Evolutionary conservation across 2,329 filamentous ascomycete species (phyloP), one percentile per base, ranked within the genome.

Genomic region (Fusarium sp.): DNA sequence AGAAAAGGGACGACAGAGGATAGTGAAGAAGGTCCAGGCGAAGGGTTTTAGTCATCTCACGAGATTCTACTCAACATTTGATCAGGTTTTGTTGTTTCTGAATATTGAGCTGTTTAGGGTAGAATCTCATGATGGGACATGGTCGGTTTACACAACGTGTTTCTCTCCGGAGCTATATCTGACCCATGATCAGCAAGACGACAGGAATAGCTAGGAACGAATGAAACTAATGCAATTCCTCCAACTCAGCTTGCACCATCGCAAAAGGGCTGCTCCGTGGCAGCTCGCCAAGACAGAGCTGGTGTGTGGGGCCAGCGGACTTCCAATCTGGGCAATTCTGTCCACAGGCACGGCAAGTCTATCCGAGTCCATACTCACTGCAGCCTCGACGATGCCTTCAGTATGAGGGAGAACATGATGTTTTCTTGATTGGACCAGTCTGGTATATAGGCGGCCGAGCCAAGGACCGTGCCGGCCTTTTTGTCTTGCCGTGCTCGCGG

Each of bases 11-110:
- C 38, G 60, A 47, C 42, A 27, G 31, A 36, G 16, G 40, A 8
- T 18, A 31, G n/a, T 14, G 45, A 20, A 67, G 72, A 74, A 75
- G 72, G 72, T 75, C 72, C 72, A 74, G 65, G 65, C 72, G 72
- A 75, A 52, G 25, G 50, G 71, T n/a, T 68, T 74, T 64, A 74
- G 71, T 74, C 68, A 74, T 7, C 45, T 63, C 45, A 33, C 25
- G 31, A 63, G 60, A 63, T 52, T 52, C 18, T 52, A 29, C 42
- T 47, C 47, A 29, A 27, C 9, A 25, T 10, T 47, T 47, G 18
- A 54, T 31, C 47, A 54, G 20, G 27, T 31, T 31, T 13, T 54
- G 9, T 11, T 52, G 20, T 54, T n/a, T 54, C 5, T 9, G 6
- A 54, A n/a, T 2, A 14, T 33, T 52, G 25, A 10, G 5, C 3